Conservation (phyloP, 345 rosid genomes). For the Sonneratia alba region DNA sequence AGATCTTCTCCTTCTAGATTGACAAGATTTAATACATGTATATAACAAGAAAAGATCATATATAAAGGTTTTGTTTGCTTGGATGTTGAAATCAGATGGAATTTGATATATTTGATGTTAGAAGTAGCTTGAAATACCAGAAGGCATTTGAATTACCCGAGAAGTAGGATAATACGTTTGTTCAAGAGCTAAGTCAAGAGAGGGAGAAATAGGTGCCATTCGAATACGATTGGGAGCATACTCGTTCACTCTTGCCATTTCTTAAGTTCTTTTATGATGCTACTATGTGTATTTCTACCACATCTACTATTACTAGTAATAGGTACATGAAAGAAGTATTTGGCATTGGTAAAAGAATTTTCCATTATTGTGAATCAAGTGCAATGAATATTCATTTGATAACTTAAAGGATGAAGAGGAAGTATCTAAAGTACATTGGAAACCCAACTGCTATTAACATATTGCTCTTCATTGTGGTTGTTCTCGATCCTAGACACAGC, state of each 20-base stretch:
- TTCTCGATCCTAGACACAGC: too few relatives aligned
- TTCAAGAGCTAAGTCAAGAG: not conserved
- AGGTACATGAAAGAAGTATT: too few relatives aligned
- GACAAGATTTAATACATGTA: not conserved
- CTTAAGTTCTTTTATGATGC: not conserved
- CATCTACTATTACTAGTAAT: too few relatives aligned
- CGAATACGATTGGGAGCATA: conserved; percentile 9
- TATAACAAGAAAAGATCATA: not conserved
- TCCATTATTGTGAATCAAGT: too few relatives aligned
- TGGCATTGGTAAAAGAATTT: too few relatives aligned
- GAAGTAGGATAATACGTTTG: not conserved
- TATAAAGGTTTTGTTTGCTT: not conserved
- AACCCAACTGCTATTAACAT: too few relatives aligned
- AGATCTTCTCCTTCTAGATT: conserved; percentile 2
- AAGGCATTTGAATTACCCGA: conserved; percentile 10
- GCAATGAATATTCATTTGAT: too few relatives aligned
- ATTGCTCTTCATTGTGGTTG: too few relatives aligned
- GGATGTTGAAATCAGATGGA: conserved; percentile 8
- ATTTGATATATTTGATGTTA: conserved; percentile 6
- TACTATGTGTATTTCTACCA: too few relatives aligned
- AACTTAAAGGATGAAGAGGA: too few relatives aligned
- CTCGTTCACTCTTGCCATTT: conserved; percentile 4
- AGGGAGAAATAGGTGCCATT: not conserved
- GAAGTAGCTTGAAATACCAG: conserved; percentile 4
- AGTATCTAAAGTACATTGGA: too few relatives aligned